Evolutionary conservation across 257 asterid genomes (phyloP).

Genomic region (Dorcoceras hygrometricum): DNA sequence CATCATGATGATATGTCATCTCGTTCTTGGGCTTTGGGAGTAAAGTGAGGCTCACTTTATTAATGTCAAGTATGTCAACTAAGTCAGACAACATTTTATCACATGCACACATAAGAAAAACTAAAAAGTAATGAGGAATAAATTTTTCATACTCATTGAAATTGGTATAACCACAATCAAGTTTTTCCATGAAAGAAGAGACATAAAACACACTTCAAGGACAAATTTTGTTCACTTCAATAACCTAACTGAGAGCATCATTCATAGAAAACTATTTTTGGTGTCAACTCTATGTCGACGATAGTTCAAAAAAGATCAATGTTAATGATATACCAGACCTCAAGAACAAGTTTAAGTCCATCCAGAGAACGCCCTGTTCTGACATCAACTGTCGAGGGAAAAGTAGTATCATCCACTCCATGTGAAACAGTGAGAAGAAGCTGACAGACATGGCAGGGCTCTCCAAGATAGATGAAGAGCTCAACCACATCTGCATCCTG

Average conservation of each 20-base stretch:
- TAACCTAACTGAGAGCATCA: slow-evolving; percentile 3
- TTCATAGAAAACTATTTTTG: background rate
- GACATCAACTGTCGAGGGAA: slow-evolving; percentile 91
- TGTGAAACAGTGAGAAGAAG: slow-evolving; percentile 91
- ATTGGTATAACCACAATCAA: slow-evolving; percentile 1
- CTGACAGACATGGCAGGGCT: slow-evolving; percentile 93
- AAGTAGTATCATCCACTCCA: slow-evolving; percentile 96
- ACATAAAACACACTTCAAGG: slow-evolving; percentile 1
- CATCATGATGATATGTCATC: too few species aligned
- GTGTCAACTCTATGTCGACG: slow-evolving; percentile 19
- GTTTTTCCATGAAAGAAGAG: slow-evolving; percentile 17
- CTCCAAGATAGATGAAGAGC: slow-evolving; percentile 86
- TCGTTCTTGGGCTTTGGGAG: too few species aligned
- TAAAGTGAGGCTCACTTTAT: too few species aligned
- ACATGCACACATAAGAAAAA: too few species aligned
- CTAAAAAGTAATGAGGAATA: too few species aligned
- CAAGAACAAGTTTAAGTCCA: slow-evolving; percentile 86
- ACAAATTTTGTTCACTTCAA: background rate
- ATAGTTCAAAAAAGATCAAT: slow-evolving; percentile 33
- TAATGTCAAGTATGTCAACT: too few species aligned
- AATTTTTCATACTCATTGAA: too few species aligned
- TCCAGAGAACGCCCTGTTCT: slow-evolving; percentile 86
- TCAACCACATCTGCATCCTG: slow-evolving; percentile 96
- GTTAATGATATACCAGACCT: slow-evolving; percentile 64
- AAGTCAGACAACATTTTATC: too few species aligned